These are phyloP conservation scores for Rhinocladiella similis DNA, from an alignment of 2,329 filamentous ascomycete genomes.

Conservation along the genomic window DNA sequence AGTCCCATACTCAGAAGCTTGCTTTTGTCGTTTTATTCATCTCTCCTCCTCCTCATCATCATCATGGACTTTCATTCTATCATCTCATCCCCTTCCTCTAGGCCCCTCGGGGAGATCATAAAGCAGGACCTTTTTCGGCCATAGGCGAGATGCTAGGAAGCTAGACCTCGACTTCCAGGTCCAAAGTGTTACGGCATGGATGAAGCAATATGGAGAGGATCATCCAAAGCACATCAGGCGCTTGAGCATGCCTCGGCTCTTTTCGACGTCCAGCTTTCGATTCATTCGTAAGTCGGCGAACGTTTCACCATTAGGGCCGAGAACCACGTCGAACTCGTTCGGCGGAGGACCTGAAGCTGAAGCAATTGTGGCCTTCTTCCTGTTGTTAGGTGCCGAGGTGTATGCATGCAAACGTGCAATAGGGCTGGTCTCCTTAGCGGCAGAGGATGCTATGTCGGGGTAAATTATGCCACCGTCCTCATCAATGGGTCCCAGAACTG, in stretches of 20 bases:
- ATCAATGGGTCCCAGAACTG: constrained; percentile 22
- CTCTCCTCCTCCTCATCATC: no score
- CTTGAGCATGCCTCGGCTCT: constrained; percentile 9
- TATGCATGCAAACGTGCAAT: constrained; percentile 22
- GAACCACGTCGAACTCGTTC: constrained; percentile 13
- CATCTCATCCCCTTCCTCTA: no score
- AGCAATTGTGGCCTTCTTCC: constrained; percentile 15
- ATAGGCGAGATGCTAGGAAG: no score
- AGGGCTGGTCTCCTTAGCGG: constrained; percentile 13
- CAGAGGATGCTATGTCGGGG: constrained; percentile 13
- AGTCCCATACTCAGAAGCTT: background rate
- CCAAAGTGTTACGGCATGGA: background rate
- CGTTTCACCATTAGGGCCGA: constrained; percentile 20
- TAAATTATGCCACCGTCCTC: constrained; percentile 19
- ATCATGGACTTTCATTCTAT: background rate
- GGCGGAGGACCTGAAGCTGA: constrained; percentile 1
- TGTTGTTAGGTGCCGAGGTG: constrained; percentile 9
- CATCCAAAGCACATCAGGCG: constrained; percentile 19
- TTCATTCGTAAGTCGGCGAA: constrained; percentile 23
- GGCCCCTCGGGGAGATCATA: no score
- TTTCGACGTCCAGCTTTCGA: constrained; percentile 8
- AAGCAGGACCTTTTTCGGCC: no score
- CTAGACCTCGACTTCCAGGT: no score
- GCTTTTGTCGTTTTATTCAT: background rate
- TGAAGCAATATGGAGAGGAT: background rate